phyloP scores from a whole-genome alignment of 2,329 filamentous ascomycete species.

The Trichoderma brevicompactum region DNA sequence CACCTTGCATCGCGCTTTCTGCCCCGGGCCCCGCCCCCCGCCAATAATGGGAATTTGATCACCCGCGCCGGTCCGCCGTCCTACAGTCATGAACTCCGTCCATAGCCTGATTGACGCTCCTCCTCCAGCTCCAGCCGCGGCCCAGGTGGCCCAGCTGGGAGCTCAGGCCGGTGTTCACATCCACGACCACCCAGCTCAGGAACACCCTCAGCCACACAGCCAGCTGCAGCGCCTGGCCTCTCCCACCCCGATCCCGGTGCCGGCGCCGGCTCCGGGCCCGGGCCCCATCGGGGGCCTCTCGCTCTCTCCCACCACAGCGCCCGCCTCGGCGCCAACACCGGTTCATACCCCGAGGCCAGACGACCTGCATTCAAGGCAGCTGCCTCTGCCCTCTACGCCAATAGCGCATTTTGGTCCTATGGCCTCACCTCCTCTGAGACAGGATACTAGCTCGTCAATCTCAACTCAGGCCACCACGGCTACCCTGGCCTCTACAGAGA shows the following conservation, averaged over 20 bases:
- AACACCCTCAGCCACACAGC: slow-evolving; percentile 19
- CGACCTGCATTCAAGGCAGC: slow-evolving; percentile 25
- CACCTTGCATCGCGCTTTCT: slow-evolving; percentile 23
- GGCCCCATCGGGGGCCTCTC: slow-evolving; percentile 27
- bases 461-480: slow-evolving; percentile 56
- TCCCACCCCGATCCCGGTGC: slow-evolving; percentile 20
- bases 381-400: slow-evolving; percentile 30
- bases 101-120: slow-evolving; percentile 44
- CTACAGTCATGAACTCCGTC: slow-evolving; percentile 45
- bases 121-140: slow-evolving; percentile 30
- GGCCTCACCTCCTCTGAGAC: slow-evolving; percentile 44
- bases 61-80: slow-evolving; percentile 28
- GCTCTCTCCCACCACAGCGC: slow-evolving; percentile 28
- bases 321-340: slow-evolving; percentile 29
- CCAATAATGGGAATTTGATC: slow-evolving; percentile 30
- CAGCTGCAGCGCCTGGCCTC: slow-evolving; percentile 26
- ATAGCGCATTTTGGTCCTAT: slow-evolving; percentile 34
- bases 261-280: slow-evolving; percentile 28
- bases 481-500: slow-evolving; percentile 51
- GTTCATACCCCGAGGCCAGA: slow-evolving; percentile 29
- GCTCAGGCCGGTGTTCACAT: slow-evolving; percentile 21
- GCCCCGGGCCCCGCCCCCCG: slow-evolving; percentile 29
- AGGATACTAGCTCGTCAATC: slow-evolving; percentile 59
- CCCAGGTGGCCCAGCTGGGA: slow-evolving; percentile 25
- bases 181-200: slow-evolving; percentile 26